Conservation (phyloP, 2,329 filamentous ascomycete species). For the Cladosporium sp. region DNA sequence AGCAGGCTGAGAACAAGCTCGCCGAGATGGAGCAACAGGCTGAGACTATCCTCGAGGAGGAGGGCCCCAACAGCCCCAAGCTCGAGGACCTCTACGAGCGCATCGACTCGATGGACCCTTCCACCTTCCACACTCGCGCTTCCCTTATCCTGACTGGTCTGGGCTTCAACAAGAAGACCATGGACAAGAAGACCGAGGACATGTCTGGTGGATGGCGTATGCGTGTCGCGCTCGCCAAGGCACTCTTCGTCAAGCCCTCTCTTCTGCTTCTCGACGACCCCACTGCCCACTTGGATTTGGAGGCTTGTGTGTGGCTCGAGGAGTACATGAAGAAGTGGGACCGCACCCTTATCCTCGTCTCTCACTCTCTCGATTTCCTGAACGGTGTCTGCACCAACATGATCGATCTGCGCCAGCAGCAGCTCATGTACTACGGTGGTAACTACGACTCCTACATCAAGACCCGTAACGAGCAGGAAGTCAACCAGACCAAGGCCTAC, state of each 20-base stretch:
- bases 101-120: constrained; percentile 98
- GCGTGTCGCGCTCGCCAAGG: constrained; percentile 96
- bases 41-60: constrained; percentile 85
- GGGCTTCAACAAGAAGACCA: constrained; percentile 97
- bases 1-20: constrained; percentile 89
- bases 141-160: constrained; percentile 97
- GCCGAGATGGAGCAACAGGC: constrained; percentile 83
- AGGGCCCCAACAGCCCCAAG: constrained; percentile 86
- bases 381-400: constrained; percentile 98
- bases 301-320: constrained; percentile 99
- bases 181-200: constrained; percentile 99
- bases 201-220: constrained; percentile 99
- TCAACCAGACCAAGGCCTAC: constrained; percentile 99
- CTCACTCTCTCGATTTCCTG: constrained; percentile 97
- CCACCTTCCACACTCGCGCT: constrained; percentile 92
- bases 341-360: constrained; percentile 91
- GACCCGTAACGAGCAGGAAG: constrained; percentile 90
- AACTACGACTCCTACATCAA: constrained; percentile 98
- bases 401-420: constrained; percentile 93
- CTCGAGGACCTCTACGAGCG: constrained; percentile 97
- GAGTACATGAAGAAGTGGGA: constrained; percentile 99
- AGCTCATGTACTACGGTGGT: constrained; percentile 96
- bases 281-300: constrained; percentile 97
- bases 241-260: constrained; percentile 96
- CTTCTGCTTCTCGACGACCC: constrained; percentile 96